Percentiles rank a stretch among this genome's conserved stretches.
phyloP scores from a whole-genome alignment of 768 basidiomycete species.

The Omphalotus guepiniiformis region DNA sequence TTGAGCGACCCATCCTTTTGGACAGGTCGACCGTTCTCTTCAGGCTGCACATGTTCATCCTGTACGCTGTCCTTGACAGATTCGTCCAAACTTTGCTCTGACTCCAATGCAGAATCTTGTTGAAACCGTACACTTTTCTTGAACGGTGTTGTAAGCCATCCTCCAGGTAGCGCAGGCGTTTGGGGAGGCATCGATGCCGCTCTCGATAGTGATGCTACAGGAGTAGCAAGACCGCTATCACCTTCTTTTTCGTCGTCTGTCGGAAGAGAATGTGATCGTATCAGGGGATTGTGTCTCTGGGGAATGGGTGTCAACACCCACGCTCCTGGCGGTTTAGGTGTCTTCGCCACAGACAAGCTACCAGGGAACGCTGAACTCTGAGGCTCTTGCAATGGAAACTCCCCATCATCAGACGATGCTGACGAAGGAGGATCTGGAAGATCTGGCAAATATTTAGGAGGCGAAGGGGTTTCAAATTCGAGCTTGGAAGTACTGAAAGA shows the following conservation, averaged over 20 bases:
- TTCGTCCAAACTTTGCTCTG: constrained; percentile 9
- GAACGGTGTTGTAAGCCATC: constrained; percentile 58
- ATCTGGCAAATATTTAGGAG: constrained; percentile 57
- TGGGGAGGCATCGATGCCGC: constrained; percentile 41
- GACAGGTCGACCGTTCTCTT: too few relatives aligned
- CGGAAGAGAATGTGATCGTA: constrained; percentile 15
- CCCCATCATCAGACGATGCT: constrained; percentile 48
- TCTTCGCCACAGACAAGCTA: constrained; percentile 30
- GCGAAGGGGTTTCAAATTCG: constrained; percentile 60
- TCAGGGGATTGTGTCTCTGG: neutral
- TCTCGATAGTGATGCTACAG: constrained; percentile 46
- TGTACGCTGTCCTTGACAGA: neutral
- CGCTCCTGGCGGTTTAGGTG: constrained; percentile 39
- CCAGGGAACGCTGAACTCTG: constrained; percentile 15
- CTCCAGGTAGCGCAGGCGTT: constrained; percentile 70
- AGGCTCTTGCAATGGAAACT: constrained; percentile 26
- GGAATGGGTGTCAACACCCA: constrained; percentile 30
- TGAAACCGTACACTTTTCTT: constrained; percentile 67
- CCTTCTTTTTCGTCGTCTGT: constrained; percentile 21
- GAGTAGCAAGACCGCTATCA: constrained; percentile 41
- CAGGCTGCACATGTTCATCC: too few relatives aligned
- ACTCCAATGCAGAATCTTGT: constrained; percentile 3
- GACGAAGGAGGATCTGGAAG: constrained; percentile 58
- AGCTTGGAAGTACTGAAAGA: constrained; percentile 37
- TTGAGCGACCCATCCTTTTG: too few relatives aligned